Evolutionary conservation across 2,329 filamentous ascomycete species (phyloP).

Genomic region (Pseudogymnoascus sp.): DNA sequence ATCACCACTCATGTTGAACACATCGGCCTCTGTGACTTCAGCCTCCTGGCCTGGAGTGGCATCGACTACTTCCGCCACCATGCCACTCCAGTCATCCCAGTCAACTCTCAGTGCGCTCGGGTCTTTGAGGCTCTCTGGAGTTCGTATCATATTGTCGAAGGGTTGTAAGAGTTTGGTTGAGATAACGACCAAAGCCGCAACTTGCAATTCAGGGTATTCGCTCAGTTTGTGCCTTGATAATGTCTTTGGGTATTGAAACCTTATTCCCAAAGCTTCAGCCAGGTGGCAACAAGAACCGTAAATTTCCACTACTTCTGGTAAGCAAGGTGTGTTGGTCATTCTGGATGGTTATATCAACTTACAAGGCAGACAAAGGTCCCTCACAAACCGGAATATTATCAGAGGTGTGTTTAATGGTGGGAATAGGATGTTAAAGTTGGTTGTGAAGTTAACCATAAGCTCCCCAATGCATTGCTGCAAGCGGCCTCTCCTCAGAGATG

Average conservation of each 20-base stretch:
- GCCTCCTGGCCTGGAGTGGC: constrained; percentile 40
- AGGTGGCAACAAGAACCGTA: constrained; percentile 52
- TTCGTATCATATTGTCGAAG: constrained; percentile 50
- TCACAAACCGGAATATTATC: constrained; percentile 60
- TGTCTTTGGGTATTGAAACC: constrained; percentile 47
- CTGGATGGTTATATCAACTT: constrained; percentile 23
- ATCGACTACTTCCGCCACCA: constrained; percentile 33
- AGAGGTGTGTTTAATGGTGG: constrained; percentile 64
- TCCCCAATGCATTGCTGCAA: constrained; percentile 58
- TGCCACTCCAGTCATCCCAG: constrained; percentile 61
- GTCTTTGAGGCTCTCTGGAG: constrained; percentile 42
- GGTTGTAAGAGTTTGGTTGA: constrained; percentile 74
- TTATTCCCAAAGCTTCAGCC: constrained; percentile 31
- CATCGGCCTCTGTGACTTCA: constrained; percentile 50
- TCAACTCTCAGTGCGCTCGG: constrained; percentile 53
- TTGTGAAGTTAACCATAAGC: constrained; percentile 53
- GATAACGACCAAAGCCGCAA: constrained; percentile 63
- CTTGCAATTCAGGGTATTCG: constrained; percentile 61
- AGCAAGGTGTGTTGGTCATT: background rate
- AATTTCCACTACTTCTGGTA: constrained; percentile 47
- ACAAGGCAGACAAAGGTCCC: constrained; percentile 67
- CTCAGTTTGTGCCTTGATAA: constrained; percentile 17
- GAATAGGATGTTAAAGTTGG: constrained; percentile 61
- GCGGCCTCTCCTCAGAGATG: constrained; percentile 40
- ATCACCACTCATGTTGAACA: constrained; percentile 49